These are phyloP conservation scores for Tephrocybe rancida DNA, from an alignment of 768 basidiomycete genomes.

Conservation along the genomic window DNA sequence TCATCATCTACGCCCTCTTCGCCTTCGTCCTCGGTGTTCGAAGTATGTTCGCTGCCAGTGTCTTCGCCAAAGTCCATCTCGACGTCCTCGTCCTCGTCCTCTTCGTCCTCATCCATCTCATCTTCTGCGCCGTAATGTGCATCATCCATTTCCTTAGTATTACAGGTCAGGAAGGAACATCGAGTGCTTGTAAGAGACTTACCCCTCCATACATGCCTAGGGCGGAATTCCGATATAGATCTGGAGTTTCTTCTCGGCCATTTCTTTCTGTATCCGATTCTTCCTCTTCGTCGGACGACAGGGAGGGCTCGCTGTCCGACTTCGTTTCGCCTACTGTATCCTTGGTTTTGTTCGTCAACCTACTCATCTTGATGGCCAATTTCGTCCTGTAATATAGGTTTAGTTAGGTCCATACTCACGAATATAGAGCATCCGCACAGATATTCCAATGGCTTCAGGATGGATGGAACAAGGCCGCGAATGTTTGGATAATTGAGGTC, in stretches of 20 bases:
- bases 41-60: slow-evolving; percentile 81
- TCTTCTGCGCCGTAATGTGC: slow-evolving; percentile 68
- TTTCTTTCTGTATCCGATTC: slow-evolving; percentile 58
- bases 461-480: slow-evolving; percentile 79
- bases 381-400: slow-evolving; percentile 65
- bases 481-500: slow-evolving; percentile 96
- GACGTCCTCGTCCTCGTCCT: slow-evolving; percentile 79
- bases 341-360: slow-evolving; percentile 67
- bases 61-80: slow-evolving; percentile 89
- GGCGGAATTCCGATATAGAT: slow-evolving; percentile 94
- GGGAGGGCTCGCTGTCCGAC: slow-evolving; percentile 50
- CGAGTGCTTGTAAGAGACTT: slow-evolving; percentile 33
- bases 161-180: slow-evolving; percentile 13
- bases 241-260: slow-evolving; percentile 81
- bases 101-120: slow-evolving; percentile 83
- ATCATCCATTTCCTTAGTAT: slow-evolving; percentile 81
- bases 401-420: slow-evolving; percentile 12
- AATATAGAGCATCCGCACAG: slow-evolving; percentile 55
- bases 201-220: slow-evolving; percentile 95
- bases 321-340: slow-evolving; percentile 52
- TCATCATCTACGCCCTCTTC: slow-evolving; percentile 69
- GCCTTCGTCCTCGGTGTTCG: slow-evolving; percentile 69
- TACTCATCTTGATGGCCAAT: slow-evolving; percentile 98
- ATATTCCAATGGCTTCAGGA: slow-evolving; percentile 87
- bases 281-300: slow-evolving; percentile 57